phyloP scores from a whole-genome alignment of 768 basidiomycete species.

The Suillus subluteus region DNA sequence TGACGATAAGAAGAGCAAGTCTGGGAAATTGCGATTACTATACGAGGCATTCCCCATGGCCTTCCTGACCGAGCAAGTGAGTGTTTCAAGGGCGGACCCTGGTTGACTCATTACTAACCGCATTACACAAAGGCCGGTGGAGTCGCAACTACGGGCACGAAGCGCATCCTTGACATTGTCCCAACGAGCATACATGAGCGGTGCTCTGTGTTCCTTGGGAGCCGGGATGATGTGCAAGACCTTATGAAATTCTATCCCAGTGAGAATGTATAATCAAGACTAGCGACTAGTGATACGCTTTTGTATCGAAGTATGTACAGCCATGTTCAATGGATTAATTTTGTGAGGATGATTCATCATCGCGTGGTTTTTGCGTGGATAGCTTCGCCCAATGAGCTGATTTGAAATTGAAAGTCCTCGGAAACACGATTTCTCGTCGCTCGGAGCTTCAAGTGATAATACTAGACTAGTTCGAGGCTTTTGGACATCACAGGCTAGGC shows the following conservation, averaged over 20 bases:
- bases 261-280: constrained; percentile 38
- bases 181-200: constrained; percentile 90
- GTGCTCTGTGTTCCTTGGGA: constrained; percentile 91
- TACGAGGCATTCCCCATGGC: constrained; percentile 99
- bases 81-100: constrained; percentile 17
- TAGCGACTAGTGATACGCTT: not conserved
- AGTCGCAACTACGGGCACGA: constrained; percentile 93
- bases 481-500: not conserved
- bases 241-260: constrained; percentile 77
- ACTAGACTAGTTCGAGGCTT: not conserved
- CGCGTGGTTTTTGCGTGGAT: not conserved
- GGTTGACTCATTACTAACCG: not conserved
- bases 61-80: constrained; percentile 88
- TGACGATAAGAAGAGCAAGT: constrained; percentile 96
- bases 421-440: not conserved
- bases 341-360: not conserved
- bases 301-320: not conserved
- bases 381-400: not conserved
- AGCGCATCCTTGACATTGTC: constrained; percentile 89
- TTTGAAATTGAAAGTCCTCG: not conserved
- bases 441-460: not conserved
- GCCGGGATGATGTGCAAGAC: constrained; percentile 91
- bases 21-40: constrained; percentile 89
- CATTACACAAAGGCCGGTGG: constrained; percentile 77
- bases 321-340: not conserved